Conservation (phyloP, 306 rosid genomes). For the Canavalia gladiata region DNA sequence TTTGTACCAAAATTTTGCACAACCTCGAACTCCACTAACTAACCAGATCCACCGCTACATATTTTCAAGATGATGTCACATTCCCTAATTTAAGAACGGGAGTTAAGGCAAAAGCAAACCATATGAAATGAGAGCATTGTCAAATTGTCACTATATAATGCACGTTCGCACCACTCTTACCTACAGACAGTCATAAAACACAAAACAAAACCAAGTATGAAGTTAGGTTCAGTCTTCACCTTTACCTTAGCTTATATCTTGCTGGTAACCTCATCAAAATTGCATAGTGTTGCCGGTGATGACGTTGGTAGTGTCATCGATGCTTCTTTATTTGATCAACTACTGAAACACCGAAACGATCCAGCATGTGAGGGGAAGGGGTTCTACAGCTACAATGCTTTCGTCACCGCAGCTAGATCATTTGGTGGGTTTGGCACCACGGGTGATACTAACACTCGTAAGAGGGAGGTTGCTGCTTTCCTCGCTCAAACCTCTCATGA, state of each 20-base stretch:
- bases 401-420: constrained; percentile 52
- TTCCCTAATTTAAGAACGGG: not conserved
- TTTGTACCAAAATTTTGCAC: not conserved
- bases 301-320: constrained; percentile 41
- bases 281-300: constrained; percentile 17
- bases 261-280: not conserved
- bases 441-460: constrained; percentile 45
- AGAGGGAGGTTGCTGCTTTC: constrained; percentile 25
- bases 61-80: too few species aligned
- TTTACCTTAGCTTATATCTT: not conserved
- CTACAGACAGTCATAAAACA: not conserved
- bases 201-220: constrained; percentile 10
- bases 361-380: constrained; percentile 50
- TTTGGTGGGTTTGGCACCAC: constrained; percentile 54
- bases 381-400: constrained; percentile 56
- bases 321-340: constrained; percentile 33
- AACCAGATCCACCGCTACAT: not conserved
- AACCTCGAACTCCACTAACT: not conserved
- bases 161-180: not conserved
- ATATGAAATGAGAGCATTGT: not conserved
- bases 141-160: not conserved
- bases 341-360: constrained; percentile 59
- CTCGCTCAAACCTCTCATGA: constrained; percentile 18
- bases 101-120: not conserved
- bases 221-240: not conserved